A percentile compares a stretch with the other conserved stretches of the same genome.
These are phyloP conservation scores for Millerozyma acaciae DNA, from an alignment of 805 yeast genomes.

Conservation along the genomic window DNA sequence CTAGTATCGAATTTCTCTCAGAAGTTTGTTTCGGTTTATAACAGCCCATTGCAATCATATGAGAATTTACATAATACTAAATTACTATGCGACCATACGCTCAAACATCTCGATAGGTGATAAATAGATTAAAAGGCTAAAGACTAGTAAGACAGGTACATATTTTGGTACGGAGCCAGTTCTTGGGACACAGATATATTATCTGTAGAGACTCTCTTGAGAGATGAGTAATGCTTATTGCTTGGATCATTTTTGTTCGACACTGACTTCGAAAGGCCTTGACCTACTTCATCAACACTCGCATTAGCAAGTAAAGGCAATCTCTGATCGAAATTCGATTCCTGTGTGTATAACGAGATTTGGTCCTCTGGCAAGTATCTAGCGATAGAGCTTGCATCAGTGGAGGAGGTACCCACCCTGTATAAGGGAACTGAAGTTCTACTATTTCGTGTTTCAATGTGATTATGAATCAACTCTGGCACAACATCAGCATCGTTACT, in stretches of 20 bases:
- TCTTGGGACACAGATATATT: constrained; percentile 20
- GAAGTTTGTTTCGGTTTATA: too few relatives aligned
- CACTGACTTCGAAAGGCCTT: neutral
- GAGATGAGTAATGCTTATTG: too few relatives aligned
- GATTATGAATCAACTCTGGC: neutral
- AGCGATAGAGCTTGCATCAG: neutral
- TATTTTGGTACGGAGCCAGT: constrained; percentile 13
- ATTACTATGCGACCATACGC: too few relatives aligned
- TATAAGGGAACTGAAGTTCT: too few relatives aligned
- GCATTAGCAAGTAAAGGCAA: constrained; percentile 23
- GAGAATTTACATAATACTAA: too few relatives aligned
- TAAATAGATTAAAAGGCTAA: constrained; percentile 2
- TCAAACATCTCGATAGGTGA: too few relatives aligned
- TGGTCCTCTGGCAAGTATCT: constrained; percentile 9
- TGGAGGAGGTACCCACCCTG: too few relatives aligned
- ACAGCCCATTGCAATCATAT: too few relatives aligned
- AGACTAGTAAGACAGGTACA: constrained; percentile 19
- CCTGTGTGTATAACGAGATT: constrained; percentile 10
- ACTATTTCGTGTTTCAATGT: neutral
- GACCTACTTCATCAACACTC: constrained; percentile 13
- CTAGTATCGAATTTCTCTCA: too few relatives aligned
- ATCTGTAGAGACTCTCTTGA: constrained; percentile 21
- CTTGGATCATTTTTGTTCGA: neutral
- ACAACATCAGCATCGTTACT: neutral
- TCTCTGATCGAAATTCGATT: constrained; percentile 19